Conservation (phyloP, 352 stramenopile species). For the Plasmopara muralis region DNA sequence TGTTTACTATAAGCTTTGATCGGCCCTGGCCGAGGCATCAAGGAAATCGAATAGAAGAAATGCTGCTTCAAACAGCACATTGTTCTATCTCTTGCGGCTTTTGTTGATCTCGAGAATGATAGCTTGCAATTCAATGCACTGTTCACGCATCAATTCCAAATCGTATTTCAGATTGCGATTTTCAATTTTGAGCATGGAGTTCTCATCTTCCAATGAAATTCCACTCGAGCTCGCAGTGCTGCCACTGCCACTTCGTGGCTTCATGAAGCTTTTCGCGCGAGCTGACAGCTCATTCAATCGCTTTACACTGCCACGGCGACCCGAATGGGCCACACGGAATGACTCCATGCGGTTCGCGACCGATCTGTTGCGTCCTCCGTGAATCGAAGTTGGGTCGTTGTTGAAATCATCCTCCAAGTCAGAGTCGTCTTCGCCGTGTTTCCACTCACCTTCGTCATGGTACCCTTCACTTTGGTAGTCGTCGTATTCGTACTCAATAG, state of each 20-base stretch:
- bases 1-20: constrained; percentile 26
- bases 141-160: constrained; percentile 82
- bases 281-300: constrained; percentile 69
- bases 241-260: constrained; percentile 47
- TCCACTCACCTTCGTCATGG: constrained; percentile 36
- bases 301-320: constrained; percentile 49
- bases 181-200: constrained; percentile 82
- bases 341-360: constrained; percentile 60
- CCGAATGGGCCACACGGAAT: constrained; percentile 39
- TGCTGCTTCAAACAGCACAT: constrained; percentile 9
- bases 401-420: constrained; percentile 50
- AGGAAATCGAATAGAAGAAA: not conserved
- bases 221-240: constrained; percentile 60
- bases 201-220: constrained; percentile 77
- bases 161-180: constrained; percentile 86
- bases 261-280: constrained; percentile 69
- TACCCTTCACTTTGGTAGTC: constrained; percentile 23
- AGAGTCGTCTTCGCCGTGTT: constrained; percentile 37
- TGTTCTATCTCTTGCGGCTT: constrained; percentile 72
- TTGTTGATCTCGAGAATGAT: constrained; percentile 89
- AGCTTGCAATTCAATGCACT: constrained; percentile 81
- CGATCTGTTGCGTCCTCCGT: constrained; percentile 33
- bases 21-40: constrained; percentile 4
- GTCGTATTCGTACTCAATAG: constrained; percentile 27
- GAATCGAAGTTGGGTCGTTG: constrained; percentile 30